Evolutionary conservation across 805 yeast genomes (phyloP), one percentile per base, ranked within the genome.

Genomic region (Spathaspora hagerdaliae): DNA sequence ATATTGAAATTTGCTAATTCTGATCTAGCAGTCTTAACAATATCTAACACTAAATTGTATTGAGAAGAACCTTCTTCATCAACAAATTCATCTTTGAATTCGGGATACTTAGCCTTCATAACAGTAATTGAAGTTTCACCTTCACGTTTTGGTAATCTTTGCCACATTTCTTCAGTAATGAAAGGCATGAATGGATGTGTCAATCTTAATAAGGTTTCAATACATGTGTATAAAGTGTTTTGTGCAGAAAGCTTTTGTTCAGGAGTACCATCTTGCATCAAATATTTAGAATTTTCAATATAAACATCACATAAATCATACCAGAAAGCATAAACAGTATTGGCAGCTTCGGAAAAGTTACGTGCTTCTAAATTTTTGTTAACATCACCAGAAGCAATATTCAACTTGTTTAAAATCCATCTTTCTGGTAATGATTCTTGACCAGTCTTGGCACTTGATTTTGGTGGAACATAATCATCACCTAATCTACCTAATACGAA

Each of bases 161-260:
- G 99, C 97, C 97, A 94, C 87, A 94, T 81, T 76, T 94, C 99
- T 71, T 94, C 99, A 40, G 98, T 85, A 55, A 94, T 75, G 64
- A 81, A 94, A 35, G 99, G 99, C 99, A 94, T 94, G 76, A 89
- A 94, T 65, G 99, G 99, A 64, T 92, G 98, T 56, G 92, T 94
- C 73, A 94, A 64, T 64, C 78, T 84, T 73, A 92, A 78, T 9
- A 97, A 97, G 54, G 86, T 87, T 60, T 94, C 98, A 56, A 92
- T 77, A 72, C 96, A 81, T 32, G 94, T 87, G 81, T 90, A 94
- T 55, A 94, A 77, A 24, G 98, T 94, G 65, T 92, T 95, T 73
- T 85, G 87, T 13, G 98, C 99, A 44, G 96, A 87, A 66, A 80
- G 79, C 73, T 83, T 78, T 74, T 94, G 96, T 51, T 69, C 85